Evolutionary conservation across 2,329 filamentous ascomycete genomes (phyloP), one percentile per base, ranked within the genome.

Genomic region (Cercospora janseana): DNA sequence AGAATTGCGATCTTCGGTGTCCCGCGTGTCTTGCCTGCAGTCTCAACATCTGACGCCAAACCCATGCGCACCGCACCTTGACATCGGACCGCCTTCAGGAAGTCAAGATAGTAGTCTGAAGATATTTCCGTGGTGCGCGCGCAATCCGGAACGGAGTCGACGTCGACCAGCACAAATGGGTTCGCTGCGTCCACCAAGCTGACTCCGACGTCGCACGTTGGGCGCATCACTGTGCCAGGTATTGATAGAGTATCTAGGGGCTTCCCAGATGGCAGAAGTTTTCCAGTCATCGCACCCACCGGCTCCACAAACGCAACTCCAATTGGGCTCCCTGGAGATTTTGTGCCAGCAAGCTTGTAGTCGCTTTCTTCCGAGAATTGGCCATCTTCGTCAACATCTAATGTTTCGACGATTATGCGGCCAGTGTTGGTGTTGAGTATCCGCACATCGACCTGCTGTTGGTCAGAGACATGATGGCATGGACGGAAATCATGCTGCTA

Each of bases 301-400:
- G 58, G 56, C 13, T 52, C 51, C 10, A 46, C 41, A 34, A 60
- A 60, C 5, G 50, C 38, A 38, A 62, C 52, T 15, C 54, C 42
- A 7, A 60, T 52, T 12, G 48, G 50, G 43, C 56, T 58, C 4
- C 56, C 58, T 7, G 46, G 43, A 0, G 52, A 58, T 21, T 32
- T 23, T 15, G 58, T 34, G 13, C 59, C 57, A 2, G 56, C 46
- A 7, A 61, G 31, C 6, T 26, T 31, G 20, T 54, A 58, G 16
- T 59, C 58, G 23, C 56, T 58, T 32, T 59, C 60, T 48, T 60
- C 63, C 3, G 57, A 28, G 26, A 64, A 65, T 6, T 59, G 60
- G 9, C 56, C 59, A 24, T 55, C 46, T 4, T 52, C 42, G 8
- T 60, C 58, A n/a, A 60, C 50, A 21, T 59, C 49, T 2, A 68